Conservation (phyloP, 2,329 filamentous ascomycete genomes). For the Ophiostoma quercus region DNA sequence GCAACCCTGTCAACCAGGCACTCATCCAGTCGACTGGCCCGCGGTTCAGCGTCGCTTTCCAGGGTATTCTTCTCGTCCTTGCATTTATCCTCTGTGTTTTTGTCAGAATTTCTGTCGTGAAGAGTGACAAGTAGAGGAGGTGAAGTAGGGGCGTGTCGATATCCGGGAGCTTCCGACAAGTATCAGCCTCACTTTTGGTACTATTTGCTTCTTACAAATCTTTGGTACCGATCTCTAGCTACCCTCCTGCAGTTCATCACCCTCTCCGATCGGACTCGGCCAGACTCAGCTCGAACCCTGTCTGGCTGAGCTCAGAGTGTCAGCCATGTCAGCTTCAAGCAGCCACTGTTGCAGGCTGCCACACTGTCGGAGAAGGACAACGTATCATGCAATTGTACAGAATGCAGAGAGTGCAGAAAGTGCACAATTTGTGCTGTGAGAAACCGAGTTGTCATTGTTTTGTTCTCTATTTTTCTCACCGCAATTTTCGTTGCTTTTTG, state of each 20-base stretch:
- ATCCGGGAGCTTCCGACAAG: not conserved
- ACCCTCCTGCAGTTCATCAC: not conserved
- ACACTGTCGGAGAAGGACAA: not conserved
- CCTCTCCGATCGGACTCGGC: not conserved
- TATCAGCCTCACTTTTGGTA: not conserved
- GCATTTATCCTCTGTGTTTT: not conserved
- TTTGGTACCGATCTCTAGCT: not conserved
- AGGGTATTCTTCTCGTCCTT: not conserved
- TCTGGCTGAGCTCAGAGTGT: not conserved
- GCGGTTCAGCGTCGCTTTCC: constrained; percentile 7
- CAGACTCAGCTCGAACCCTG: not conserved
- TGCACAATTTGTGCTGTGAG: not conserved
- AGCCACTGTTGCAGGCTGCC: not conserved
- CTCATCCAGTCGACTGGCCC: constrained; percentile 27
- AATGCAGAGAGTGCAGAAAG: not conserved
- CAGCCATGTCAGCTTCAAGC: not conserved
- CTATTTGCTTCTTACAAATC: not conserved
- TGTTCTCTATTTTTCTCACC: not conserved
- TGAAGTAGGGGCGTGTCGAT: not conserved
- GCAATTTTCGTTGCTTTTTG: not conserved
- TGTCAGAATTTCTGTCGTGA: not conserved
- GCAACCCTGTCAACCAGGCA: constrained; percentile 29
- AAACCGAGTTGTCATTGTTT: not conserved
- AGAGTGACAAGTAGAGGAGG: not conserved
- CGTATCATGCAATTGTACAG: no score